Percentiles rank a stretch among this genome's conserved stretches.
Conservation (phyloP, 176 grass and related monocot species). For the Zoysia japonica region DNA sequence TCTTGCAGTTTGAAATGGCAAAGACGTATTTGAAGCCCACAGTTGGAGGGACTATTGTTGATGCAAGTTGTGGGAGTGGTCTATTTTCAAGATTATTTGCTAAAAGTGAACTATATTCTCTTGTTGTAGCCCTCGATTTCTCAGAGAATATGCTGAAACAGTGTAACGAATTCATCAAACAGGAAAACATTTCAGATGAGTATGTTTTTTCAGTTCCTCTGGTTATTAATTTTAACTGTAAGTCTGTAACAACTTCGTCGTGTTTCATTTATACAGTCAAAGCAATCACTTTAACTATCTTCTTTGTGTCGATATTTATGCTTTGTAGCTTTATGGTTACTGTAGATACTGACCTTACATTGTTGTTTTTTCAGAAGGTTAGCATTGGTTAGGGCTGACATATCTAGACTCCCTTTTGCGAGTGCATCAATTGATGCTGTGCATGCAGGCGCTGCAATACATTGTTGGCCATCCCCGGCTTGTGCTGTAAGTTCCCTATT, state of each 20-base stretch:
- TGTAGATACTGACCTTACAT: not conserved
- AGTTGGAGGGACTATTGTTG: constrained; percentile 70
- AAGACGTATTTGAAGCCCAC: constrained; percentile 65
- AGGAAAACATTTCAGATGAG: constrained; percentile 74
- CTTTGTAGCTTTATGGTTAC: not conserved
- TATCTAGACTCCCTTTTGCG: constrained; percentile 79
- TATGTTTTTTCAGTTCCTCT: constrained; percentile 42
- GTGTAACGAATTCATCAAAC: constrained; percentile 65
- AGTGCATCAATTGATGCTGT: constrained; percentile 81
- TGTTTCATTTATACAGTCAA: not conserved
- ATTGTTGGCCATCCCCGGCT: constrained; percentile 95
- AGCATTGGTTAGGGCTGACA: constrained; percentile 84
- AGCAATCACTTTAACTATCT: not conserved
- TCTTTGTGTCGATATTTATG: not conserved
- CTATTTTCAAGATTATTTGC: constrained; percentile 91
- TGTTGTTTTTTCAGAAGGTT: constrained; percentile 49
- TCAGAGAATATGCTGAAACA: constrained; percentile 97
- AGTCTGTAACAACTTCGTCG: not conserved
- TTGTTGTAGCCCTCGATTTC: constrained; percentile 84
- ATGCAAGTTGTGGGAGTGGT: constrained; percentile 96
- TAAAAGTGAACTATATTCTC: constrained; percentile 69
- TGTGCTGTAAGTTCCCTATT: constrained; percentile 63
- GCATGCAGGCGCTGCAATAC: constrained; percentile 90
- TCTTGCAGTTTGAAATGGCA: constrained; percentile 81
- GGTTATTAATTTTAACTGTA: constrained; percentile 4